phyloP scores from a whole-genome alignment of 768 basidiomycete genomes.

The Aureoboletus auriporus region DNA sequence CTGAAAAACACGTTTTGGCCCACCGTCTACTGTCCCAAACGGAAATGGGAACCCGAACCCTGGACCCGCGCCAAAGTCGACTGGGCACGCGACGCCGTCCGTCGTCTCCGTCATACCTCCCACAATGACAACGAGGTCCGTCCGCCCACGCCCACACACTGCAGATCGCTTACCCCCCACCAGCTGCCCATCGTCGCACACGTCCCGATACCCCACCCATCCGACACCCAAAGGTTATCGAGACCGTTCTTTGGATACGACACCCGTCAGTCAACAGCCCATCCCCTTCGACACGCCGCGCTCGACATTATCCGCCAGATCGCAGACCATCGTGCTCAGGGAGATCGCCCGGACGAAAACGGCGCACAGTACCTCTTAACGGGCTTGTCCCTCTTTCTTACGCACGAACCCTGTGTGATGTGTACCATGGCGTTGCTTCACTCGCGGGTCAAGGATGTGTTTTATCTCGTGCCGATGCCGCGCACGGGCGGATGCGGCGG shows the following conservation, averaged over 20 bases:
- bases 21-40: conserved; percentile 64
- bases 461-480: conserved; percentile 68
- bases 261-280: conserved; percentile 58
- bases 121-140: background rate
- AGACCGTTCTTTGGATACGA: conserved; percentile 58
- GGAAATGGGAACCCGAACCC: conserved; percentile 59
- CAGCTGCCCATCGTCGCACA: conserved; percentile 76
- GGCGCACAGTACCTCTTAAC: conserved; percentile 88
- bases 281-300: conserved; percentile 84
- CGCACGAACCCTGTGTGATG: conserved; percentile 98
- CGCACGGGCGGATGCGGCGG: conserved; percentile 87
- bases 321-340: conserved; percentile 44
- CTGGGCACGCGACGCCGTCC: conserved; percentile 76
- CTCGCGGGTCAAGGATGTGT: conserved; percentile 86
- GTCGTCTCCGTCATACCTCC: conserved; percentile 6
- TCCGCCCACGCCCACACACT: background rate
- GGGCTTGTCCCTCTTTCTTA: conserved; percentile 76
- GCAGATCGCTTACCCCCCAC: background rate
- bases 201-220: conserved; percentile 54
- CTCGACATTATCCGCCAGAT: conserved; percentile 71
- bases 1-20: conserved; percentile 85
- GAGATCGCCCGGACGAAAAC: conserved; percentile 38
- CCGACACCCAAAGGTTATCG: conserved; percentile 14
- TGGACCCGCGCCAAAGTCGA: conserved; percentile 64
- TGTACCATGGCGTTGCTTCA: conserved; percentile 96